Evolutionary conservation across 768 basidiomycete species (phyloP), one percentile per base, ranked within the genome.

Genomic region (Xerocomus potaroensis): DNA sequence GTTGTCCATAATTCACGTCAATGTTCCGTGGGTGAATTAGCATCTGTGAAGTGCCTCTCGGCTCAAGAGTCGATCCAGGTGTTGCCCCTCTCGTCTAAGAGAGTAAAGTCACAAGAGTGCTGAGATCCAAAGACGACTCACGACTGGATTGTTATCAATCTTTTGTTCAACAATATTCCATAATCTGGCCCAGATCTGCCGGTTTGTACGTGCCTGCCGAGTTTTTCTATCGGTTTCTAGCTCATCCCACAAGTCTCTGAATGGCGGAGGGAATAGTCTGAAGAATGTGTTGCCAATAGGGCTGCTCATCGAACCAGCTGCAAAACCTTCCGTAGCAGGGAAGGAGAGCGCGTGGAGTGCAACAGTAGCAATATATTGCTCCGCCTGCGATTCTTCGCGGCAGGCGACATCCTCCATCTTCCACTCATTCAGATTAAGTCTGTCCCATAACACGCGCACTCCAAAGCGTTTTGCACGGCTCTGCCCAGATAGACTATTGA

Each of bases 161-260:
- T 83, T 90, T n/a, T 71, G 62, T 43, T 79, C 77, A n/a, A 87
- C 60, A 16, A 95, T 78, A 14, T 62, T 66, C 48, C 76, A 73
- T 41, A 95, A 63, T 46, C 77, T 82, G 6, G 73, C 73, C 91
- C 96, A 94, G 10, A 82, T 66, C 8, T 63, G 66, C 24, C 88
- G 72, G 60, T 94, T 93, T 16, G 70, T 74, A 16, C 60, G 62
- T 49, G 91, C 83, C 45, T 86, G 82, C 26, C 70, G 70, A 6
- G 58, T 49, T 56, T 83, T 87, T 55, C 88, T 75, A 22, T 71
- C 67, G 4, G 55, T 62, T 57, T 93, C 92, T 14, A 97, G 69
- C 63, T 94, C 90, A 45, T 90, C 86, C 95, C 95, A 99, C 15
- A 99, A 70, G 63, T 92, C 87, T 51, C 92, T 78, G 66, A 85